A percentile compares a stretch with the other conserved stretches of the same genome.
Conservation (phyloP, 352 stramenopile genomes). For the Pythium insidiosum region DNA sequence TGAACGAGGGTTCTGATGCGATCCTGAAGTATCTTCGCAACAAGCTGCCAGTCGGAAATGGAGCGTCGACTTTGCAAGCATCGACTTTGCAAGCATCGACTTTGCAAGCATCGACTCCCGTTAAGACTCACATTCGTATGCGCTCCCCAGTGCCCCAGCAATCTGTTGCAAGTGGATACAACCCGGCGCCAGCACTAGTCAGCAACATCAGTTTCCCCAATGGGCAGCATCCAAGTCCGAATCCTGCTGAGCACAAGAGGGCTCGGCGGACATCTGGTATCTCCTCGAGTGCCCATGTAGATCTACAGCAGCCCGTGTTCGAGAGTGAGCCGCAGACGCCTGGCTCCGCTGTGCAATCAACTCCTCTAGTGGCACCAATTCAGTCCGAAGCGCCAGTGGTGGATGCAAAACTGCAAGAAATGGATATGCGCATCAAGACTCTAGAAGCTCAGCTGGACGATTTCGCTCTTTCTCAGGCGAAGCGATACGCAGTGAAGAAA, state of each 20-base stretch:
- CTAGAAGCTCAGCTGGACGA: slow-evolving; percentile 57
- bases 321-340: neutral
- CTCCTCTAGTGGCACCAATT: neutral
- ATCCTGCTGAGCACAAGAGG: slow-evolving; percentile 22
- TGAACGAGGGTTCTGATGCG: slow-evolving; percentile 61
- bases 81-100: no score
- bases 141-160: no score
- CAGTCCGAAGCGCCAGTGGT: neutral
- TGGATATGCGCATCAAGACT: slow-evolving; percentile 24
- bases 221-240: slow-evolving; percentile 10
- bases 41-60: slow-evolving; percentile 24
- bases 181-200: no score
- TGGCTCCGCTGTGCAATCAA: no score
- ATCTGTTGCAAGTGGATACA: neutral
- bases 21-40: slow-evolving; percentile 71
- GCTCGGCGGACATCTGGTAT: slow-evolving; percentile 5
- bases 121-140: no score
- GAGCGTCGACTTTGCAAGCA: no score
- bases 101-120: no score
- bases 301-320: slow-evolving; percentile 14
- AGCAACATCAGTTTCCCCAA: no score
- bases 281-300: slow-evolving; percentile 9
- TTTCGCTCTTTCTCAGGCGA: slow-evolving; percentile 57
- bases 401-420: slow-evolving; percentile 5
- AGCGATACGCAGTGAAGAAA: slow-evolving; percentile 72